Conservation (phyloP, 225 moss, liverwort and hornwort genomes). For the Antitrichia curtipendula region DNA sequence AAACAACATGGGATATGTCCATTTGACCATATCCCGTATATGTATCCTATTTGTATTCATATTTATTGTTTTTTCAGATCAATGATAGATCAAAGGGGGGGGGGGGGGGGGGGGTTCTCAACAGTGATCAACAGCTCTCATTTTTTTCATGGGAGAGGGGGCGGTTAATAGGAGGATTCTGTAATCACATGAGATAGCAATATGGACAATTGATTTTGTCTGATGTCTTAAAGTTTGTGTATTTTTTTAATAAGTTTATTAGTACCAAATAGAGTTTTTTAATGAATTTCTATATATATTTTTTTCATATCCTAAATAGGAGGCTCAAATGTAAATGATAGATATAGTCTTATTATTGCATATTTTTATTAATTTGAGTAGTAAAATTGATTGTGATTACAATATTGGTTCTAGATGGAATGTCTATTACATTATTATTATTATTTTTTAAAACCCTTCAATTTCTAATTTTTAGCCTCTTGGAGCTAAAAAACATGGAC, state of each 20-base stretch:
- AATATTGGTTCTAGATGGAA: neutral
- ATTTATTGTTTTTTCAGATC: too few species aligned
- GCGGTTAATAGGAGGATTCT: too few species aligned
- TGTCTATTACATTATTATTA: neutral
- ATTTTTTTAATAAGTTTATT: neutral
- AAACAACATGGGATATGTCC: too few species aligned
- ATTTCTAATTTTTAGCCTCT: neutral
- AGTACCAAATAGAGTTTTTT: too few species aligned
- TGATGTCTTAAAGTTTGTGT: too few species aligned
- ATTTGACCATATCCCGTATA: too few species aligned
- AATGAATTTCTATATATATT: neutral
- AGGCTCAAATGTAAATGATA: neutral
- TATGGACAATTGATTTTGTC: neutral
- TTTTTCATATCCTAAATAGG: fast-evolving
- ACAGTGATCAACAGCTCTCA: too few species aligned
- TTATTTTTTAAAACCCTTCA: fast-evolving
- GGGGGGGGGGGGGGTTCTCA: too few species aligned
- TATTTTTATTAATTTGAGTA: neutral
- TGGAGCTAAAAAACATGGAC: neutral
- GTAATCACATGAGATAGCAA: too few species aligned
- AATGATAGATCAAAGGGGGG: too few species aligned
- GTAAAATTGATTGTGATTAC: neutral
- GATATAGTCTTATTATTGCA: neutral
- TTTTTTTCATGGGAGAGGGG: too few species aligned
- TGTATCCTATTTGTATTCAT: too few species aligned